Conservation (phyloP, 1,284 basidiomycete species). For the Sphagnurus paluster region DNA sequence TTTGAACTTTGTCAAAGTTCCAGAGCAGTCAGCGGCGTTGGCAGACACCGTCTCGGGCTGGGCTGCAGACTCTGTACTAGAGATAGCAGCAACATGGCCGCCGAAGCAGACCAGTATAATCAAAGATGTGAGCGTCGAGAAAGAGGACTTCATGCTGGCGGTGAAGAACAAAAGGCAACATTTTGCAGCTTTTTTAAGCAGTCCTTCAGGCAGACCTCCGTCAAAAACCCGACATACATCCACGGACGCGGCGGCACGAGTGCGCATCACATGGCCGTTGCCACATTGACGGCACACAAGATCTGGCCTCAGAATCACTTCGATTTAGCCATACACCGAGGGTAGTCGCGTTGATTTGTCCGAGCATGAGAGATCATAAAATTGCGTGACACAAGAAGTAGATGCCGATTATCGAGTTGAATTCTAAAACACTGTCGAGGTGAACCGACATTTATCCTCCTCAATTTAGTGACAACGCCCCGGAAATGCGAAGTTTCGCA, state of each 20-base stretch:
- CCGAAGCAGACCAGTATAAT: constrained; percentile 30
- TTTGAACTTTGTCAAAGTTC: constrained; percentile 53
- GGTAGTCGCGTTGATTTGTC: no score
- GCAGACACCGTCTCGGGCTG: constrained; percentile 15
- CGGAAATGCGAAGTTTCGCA: background rate
- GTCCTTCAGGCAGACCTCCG: constrained; percentile 13
- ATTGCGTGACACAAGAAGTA: no score
- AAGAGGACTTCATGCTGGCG: constrained; percentile 28
- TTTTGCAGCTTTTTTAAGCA: constrained; percentile 13
- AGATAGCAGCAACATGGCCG: constrained; percentile 30
- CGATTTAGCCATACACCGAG: no score
- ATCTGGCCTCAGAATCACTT: no score
- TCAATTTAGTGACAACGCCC: background rate
- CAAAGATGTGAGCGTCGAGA: constrained; percentile 32
- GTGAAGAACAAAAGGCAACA: background rate
- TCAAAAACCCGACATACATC: constrained; percentile 22
- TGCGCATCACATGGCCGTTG: constrained; percentile 14
- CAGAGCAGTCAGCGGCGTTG: constrained; percentile 32
- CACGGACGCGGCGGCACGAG: constrained; percentile 7
- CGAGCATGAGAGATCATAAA: no score
- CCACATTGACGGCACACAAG: background rate
- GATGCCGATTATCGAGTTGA: background rate
- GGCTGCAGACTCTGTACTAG: constrained; percentile 45
- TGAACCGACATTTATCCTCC: constrained; percentile 20
- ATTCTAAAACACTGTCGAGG: background rate